Evolutionary conservation across 768 basidiomycete genomes (phyloP), one percentile per base, ranked within the genome.

Genomic region (Rickenella mellea): DNA sequence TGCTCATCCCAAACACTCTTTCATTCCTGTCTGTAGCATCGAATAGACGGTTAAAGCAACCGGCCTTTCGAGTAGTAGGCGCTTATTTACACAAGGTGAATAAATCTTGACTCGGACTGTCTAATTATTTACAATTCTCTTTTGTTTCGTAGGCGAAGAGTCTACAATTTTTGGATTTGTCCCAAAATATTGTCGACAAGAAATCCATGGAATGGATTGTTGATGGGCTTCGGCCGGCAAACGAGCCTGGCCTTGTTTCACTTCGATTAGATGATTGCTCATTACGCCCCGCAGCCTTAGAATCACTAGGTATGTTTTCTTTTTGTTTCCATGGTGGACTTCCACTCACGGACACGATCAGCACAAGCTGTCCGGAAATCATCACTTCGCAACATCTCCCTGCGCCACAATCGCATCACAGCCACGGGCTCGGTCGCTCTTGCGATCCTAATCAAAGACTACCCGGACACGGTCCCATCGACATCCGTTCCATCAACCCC

Each of bases 401-500:
- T 99, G 19, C 78, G 94, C 12, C 75, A 88, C 35, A 98, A 99
- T 61, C 76, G 77, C 31, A 96, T 98, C 53, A 78, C 71, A 26
- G 73, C 80, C 0, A 74, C 84, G 0, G 91, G 92, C 26, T 91
- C 85, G 6, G 90, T 98, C 5, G 86, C 91, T 0, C 70, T 98
- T 10, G 92, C 94, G 0, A 72, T 96, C 40, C 93, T 99, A 89
- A 92, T 97, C 48, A 78, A 87, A 40, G 94, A 99, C 60, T 98
- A 97, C 55, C 88, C 90, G 3, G 90, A 96, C 49, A 70, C 82
- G 31, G 73, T 80, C 48, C 61, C 64, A 2, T 44, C 51, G 10
- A 43, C 58, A 15, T 50, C 53, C 24, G 51, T 40, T n/a, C 24
- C 20, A 12, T 12, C 38, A 4, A 12, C 40, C 40, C 21, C 43